Evolutionary conservation across 768 basidiomycete genomes (phyloP).

Genomic region (Leccinum fibrillosum): DNA sequence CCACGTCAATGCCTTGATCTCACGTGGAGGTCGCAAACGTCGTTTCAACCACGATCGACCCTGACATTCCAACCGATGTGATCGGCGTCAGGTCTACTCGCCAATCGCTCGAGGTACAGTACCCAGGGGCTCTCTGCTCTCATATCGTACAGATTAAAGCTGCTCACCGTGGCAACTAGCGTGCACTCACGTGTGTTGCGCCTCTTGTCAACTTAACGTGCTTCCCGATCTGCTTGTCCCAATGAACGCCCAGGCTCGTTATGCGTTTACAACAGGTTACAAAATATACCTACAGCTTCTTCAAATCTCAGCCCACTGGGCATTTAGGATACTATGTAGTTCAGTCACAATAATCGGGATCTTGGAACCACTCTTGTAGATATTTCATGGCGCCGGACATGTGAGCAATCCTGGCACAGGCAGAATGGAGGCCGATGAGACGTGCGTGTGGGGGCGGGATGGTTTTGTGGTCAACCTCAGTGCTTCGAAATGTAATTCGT

Average conservation of each 20-base stretch:
- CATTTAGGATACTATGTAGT: neutral
- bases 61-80: neutral
- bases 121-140: neutral
- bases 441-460: neutral
- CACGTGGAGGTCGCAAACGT: neutral
- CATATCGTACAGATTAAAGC: neutral
- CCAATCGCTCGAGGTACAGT: neutral
- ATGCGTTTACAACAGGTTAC: no score
- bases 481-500: neutral
- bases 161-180: neutral
- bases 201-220: neutral
- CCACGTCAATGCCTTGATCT: neutral
- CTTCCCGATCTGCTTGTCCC: neutral
- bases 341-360: neutral
- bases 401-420: neutral
- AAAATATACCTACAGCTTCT: no score
- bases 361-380: neutral
- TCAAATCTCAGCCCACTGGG: no score
- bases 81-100: neutral
- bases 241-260: neutral
- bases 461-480: neutral
- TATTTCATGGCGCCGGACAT: neutral
- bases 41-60: neutral
- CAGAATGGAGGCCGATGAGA: neutral
- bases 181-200: neutral